Base-by-base conservation (phyloP, 2,329 filamentous ascomycete species). In the Cytospora mali region DNA sequence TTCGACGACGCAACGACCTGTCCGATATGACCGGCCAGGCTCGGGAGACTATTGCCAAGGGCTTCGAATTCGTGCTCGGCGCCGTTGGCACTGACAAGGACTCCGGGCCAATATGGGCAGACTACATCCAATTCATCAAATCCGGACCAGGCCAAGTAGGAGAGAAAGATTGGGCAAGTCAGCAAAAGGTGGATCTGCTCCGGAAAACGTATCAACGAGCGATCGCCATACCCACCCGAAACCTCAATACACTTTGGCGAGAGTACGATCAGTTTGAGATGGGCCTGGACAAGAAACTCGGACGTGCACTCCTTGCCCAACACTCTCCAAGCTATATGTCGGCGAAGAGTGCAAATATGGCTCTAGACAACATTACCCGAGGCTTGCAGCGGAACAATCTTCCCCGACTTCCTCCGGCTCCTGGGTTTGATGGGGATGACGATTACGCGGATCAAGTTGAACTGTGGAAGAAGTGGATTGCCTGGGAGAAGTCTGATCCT, bases 241-340 rank as follows among this genome's bases (percentile, higher is more conserved):
- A 89, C 33, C 86, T 96, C 55, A 91, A 94, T 71, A 85, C 84
- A 58, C 79, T 99, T 16, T 99, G 95, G 96, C 97, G 96, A 74
- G 94, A 99, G 72, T 99, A 99, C 72, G 93, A 98, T 74, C 88
- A 91, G 68, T 99, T 99, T 72, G 95, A 99, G 77, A 93, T 95
- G 85, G 87, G 89, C 6, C 77, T 97, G 63, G 97, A 97, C 80
- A 98, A 97, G 76, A 86, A 92, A 68, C 96, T 93, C 49, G 95
- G 92, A 49, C 91, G 94, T 27, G 98, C 98, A 76, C 93, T 96
- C 69, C 84, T 99, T 4, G 93, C 97, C 73, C 95, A 99, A 71
- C 89, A 90, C 65, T 97, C 94, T 0, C 90, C 94, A 1, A 86
- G 90, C 3, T 99, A 98, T 75, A 97, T 99, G 93, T 96, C 93